Evolutionary conservation across 164 flowering plant species (phyloP).

Genomic region (Amborella trichopoda): DNA sequence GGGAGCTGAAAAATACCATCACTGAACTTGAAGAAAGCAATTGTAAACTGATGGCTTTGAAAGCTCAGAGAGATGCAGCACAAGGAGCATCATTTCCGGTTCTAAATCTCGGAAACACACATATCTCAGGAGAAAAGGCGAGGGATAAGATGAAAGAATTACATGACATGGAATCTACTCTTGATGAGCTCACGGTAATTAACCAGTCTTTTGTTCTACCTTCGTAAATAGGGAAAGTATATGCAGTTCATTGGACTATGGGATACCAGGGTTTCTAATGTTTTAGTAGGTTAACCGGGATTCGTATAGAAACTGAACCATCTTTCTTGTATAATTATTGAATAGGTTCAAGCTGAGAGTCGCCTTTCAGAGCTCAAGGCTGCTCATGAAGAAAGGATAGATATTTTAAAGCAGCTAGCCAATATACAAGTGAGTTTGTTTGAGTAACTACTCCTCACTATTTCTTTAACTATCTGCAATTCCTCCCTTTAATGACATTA

Average conservation of each 20-base stretch:
- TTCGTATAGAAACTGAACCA: not conserved
- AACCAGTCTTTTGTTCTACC: constrained; percentile 2
- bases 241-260: not conserved
- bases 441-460: too few species aligned
- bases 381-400: constrained; percentile 66
- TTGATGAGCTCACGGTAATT: constrained; percentile 62
- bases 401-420: constrained; percentile 36
- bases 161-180: constrained; percentile 62
- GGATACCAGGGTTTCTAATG: not conserved
- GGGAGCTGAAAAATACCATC: constrained; percentile 49
- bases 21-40: constrained; percentile 63
- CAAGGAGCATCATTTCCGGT: constrained; percentile 54
- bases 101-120: constrained; percentile 44
- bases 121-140: constrained; percentile 33
- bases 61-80: constrained; percentile 54
- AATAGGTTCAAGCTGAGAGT: constrained; percentile 54
- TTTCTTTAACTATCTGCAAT: too few species aligned
- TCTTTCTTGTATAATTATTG: constrained; percentile 6
- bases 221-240: too few species aligned
- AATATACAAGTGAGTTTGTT: constrained; percentile 56
- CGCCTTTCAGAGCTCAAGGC: constrained; percentile 42
- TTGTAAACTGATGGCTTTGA: constrained; percentile 39
- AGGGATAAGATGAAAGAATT: constrained; percentile 62
- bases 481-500: too few species aligned
- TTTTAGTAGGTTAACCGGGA: not conserved